Conservation (phyloP, 306 rosid species). For the Lithocarpus polystachyus region DNA sequence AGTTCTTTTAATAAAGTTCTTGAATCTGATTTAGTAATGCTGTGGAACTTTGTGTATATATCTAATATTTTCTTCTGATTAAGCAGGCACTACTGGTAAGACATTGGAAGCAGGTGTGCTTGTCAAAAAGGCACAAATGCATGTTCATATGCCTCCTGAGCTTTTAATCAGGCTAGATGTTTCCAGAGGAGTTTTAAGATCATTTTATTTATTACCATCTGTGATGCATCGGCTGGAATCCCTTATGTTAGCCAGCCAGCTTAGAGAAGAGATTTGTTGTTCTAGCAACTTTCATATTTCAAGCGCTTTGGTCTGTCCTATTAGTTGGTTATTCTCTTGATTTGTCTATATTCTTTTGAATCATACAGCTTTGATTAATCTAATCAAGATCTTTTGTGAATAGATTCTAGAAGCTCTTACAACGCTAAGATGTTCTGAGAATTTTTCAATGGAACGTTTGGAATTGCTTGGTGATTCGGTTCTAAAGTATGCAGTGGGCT, state of each 20-base stretch:
- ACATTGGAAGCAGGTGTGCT: conserved; percentile 27
- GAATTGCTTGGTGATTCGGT: conserved; percentile 97
- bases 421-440: conserved; percentile 72
- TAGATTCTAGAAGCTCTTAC: conserved; percentile 92
- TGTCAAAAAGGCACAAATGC: conserved; percentile 47
- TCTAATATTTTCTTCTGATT: conserved; percentile 19
- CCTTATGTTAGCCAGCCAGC: conserved; percentile 84
- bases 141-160: conserved; percentile 89
- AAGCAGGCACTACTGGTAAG: conserved; percentile 44
- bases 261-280: conserved; percentile 66
- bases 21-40: not conserved
- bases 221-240: conserved; percentile 82
- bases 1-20: not conserved
- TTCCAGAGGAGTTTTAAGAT: conserved; percentile 54
- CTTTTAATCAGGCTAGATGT: conserved; percentile 58
- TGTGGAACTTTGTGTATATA: conserved; percentile 2
- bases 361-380: conserved; percentile 9
- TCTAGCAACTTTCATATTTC: conserved; percentile 42
- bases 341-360: conserved; percentile 5
- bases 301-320: conserved; percentile 62
- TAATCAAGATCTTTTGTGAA: conserved; percentile 13
- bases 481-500: conserved; percentile 75
- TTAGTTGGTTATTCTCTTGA: conserved; percentile 2
- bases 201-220: conserved; percentile 82
- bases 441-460: conserved; percentile 86